Evolutionary conservation across 148 eudicot genomes (phyloP).

Genomic region (Cornus controversa): DNA sequence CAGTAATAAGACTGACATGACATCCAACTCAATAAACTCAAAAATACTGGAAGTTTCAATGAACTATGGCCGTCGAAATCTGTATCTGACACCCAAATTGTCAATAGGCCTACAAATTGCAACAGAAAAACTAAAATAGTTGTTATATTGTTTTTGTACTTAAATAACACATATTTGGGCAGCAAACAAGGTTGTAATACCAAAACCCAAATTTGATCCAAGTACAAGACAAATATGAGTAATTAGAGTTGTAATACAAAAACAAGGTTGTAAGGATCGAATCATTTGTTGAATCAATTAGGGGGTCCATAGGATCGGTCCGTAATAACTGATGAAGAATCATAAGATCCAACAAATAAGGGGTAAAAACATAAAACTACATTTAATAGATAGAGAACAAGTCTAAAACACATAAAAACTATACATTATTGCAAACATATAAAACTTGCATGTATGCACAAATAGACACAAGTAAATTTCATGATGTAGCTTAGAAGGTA

Average conservation of each 20-base stretch:
- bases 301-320: too few species aligned
- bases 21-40: conserved; percentile 4
- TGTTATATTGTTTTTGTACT: background rate
- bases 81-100: background rate
- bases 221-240: background rate
- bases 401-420: too few species aligned
- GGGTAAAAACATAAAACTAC: too few species aligned
- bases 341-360: too few species aligned
- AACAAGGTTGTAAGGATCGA: too few species aligned
- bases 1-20: background rate
- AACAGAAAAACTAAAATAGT: background rate
- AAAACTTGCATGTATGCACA: too few species aligned
- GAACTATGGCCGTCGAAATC: background rate
- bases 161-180: background rate
- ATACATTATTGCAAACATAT: too few species aligned
- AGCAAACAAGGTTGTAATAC: background rate
- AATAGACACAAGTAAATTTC: too few species aligned
- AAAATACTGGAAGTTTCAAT: background rate
- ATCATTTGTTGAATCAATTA: too few species aligned
- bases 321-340: too few species aligned
- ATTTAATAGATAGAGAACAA: too few species aligned
- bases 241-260: background rate
- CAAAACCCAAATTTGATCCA: background rate
- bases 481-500: too few species aligned
- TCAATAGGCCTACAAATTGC: background rate